Evolutionary conservation across 306 rosid species (phyloP), one percentile per base, ranked within the genome.

Genomic region (Cyclanthera cordifolia): DNA sequence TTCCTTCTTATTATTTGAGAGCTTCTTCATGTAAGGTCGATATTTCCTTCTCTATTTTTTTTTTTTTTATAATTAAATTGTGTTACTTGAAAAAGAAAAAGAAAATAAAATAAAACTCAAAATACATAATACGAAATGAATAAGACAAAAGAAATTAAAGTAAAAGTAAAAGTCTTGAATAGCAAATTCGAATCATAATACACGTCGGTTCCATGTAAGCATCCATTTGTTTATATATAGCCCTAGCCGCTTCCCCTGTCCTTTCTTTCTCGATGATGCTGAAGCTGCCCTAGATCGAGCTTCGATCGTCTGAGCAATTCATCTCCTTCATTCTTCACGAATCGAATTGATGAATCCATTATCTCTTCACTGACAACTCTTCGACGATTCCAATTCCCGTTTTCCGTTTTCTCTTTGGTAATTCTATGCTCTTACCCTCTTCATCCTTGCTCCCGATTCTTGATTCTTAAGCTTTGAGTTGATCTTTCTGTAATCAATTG

Each of bases 171-270:
- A 65, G 4, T 2, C 9, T 47, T 15, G 25, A 8, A 25, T 48
- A 77, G 76, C 68, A 66, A 81, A 74, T 46, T 51, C 2, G 52
- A 55, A 17, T 24, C 2, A 27, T 80, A 84, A 27, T 80, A 84
- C 91, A 83, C 78, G 83, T 85, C 73, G 78, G 69, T 67, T 24
- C 75, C 54, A 67, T 49, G 72, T 67, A 48, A 46, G 72, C 72
- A 67, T 10, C 15, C 19, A 61, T 17, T 37, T 19, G 45, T 67
- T 53, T 52, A 52, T 50, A 48, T 43, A 65, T 16, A 14, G 58
- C 69, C 52, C 60, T 5, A 7, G 20, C 24, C 25, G 54, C 24
- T 12, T n/a, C 21, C 37, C 0, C 2, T 6, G 1, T 0, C 5
- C 1, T 6, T 17, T 58, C 41, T 21, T 13, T 15, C 51, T 47